A percentile compares a stretch with the other conserved stretches of the same genome.
These are phyloP conservation scores for Sabuloglossum arenarium DNA, from an alignment of 495 filamentous ascomycete genomes.

Conservation along the genomic window DNA sequence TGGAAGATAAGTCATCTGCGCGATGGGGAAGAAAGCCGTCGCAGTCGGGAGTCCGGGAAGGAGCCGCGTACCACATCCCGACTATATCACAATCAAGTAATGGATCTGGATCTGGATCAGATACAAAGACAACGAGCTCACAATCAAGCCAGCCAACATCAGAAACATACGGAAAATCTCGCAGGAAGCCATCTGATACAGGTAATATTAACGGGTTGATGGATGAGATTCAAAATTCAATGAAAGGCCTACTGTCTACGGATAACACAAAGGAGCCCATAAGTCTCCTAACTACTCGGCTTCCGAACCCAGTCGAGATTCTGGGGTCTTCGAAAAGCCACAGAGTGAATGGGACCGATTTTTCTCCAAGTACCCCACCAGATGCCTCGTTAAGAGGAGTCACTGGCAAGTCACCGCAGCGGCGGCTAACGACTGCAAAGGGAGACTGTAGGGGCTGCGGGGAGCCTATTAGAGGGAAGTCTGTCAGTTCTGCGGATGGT, in stretches of 20 bases:
- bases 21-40: slow-evolving; percentile 2
- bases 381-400: neutral
- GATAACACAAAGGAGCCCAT: slow-evolving; percentile 15
- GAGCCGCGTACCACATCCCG: slow-evolving; percentile 33
- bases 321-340: slow-evolving; percentile 18
- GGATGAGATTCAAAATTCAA: slow-evolving; percentile 5
- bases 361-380: neutral
- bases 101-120: slow-evolving; percentile 37
- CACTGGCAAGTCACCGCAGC: neutral
- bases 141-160: slow-evolving; percentile 37
- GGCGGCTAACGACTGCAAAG: slow-evolving; percentile 20
- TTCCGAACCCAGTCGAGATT: slow-evolving; percentile 19
- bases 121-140: slow-evolving; percentile 46
- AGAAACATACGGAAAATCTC: slow-evolving; percentile 6
- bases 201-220: slow-evolving; percentile 26
- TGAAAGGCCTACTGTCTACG: slow-evolving; percentile 29
- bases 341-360: slow-evolving; percentile 1
- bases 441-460: slow-evolving; percentile 71
- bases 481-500: slow-evolving; percentile 81
- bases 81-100: slow-evolving; percentile 50
- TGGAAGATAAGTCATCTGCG: slow-evolving; percentile 1
- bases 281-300: slow-evolving; percentile 14
- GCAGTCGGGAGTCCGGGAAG: slow-evolving; percentile 20
- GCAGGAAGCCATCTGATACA: slow-evolving; percentile 3
- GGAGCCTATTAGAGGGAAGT: slow-evolving; percentile 66